A percentile compares a stretch with the other conserved stretches of the same genome.
phyloP scores from a whole-genome alignment of 352 stramenopile species.

The Phytophthora lateralis region DNA sequence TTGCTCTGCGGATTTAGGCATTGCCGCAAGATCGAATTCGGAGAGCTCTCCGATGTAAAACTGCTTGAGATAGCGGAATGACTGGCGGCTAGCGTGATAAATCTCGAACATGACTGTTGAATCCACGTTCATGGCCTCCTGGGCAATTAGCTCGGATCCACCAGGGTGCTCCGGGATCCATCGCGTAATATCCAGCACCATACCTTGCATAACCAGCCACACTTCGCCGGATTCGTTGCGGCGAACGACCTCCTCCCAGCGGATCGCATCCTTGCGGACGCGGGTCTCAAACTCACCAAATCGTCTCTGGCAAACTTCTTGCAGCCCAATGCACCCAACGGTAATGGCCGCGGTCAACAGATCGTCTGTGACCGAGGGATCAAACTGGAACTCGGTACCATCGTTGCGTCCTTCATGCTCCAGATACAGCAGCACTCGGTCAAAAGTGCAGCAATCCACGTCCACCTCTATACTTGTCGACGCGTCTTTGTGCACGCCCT shows the following conservation, averaged over 20 bases:
- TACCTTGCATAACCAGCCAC: slow-evolving; percentile 89
- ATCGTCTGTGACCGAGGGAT: slow-evolving; percentile 76
- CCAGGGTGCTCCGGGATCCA: slow-evolving; percentile 90
- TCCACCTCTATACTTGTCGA: slow-evolving; percentile 69
- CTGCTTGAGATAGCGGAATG: slow-evolving; percentile 91
- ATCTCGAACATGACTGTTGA: slow-evolving; percentile 93
- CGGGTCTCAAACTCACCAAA: slow-evolving; percentile 84
- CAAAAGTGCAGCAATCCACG: slow-evolving; percentile 89
- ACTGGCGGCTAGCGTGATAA: slow-evolving; percentile 91
- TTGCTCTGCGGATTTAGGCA: slow-evolving; percentile 54
- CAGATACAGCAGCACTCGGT: slow-evolving; percentile 89
- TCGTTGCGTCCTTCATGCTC: slow-evolving; percentile 81
- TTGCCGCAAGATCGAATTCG: slow-evolving; percentile 54
- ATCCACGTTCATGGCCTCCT: slow-evolving; percentile 89
- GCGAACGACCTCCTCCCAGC: slow-evolving; percentile 77
- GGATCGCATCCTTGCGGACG: slow-evolving; percentile 80
- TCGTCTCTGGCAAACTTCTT: slow-evolving; percentile 77
- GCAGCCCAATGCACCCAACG: slow-evolving; percentile 71
- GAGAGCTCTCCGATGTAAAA: slow-evolving; percentile 92
- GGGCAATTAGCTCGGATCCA: slow-evolving; percentile 81
- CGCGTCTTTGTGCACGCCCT: slow-evolving; percentile 73
- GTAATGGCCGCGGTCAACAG: slow-evolving; percentile 70
- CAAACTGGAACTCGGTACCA: slow-evolving; percentile 74
- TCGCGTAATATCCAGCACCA: slow-evolving; percentile 89
- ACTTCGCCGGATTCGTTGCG: slow-evolving; percentile 79